Evolutionary conservation across 768 basidiomycete genomes (phyloP).

Genomic region (Boletales sp.): DNA sequence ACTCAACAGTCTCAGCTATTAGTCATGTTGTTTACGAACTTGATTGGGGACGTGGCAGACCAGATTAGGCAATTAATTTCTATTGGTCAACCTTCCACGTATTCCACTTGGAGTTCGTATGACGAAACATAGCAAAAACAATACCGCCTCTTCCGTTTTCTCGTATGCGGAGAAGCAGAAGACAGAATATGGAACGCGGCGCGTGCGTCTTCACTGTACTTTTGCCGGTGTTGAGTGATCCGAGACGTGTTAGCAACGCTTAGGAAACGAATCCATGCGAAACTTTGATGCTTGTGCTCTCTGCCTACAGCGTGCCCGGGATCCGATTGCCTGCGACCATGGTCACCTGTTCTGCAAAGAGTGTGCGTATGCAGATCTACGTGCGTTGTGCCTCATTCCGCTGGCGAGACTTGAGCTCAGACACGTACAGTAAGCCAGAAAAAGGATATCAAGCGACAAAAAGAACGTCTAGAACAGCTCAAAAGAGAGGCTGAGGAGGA

Average conservation of each 20-base stretch:
- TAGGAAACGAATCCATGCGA: conserved; percentile 89
- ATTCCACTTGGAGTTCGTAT: conserved; percentile 20
- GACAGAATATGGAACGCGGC: conserved; percentile 75
- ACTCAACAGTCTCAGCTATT: no score
- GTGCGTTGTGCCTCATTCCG: conserved; percentile 39
- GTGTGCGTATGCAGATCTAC: conserved; percentile 82
- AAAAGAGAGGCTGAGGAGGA: conserved; percentile 81
- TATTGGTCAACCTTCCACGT: not conserved
- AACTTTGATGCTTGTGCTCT: conserved; percentile 88
- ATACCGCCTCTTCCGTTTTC: conserved; percentile 85
- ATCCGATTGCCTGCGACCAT: conserved; percentile 77
- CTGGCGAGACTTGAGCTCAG: conserved; percentile 10
- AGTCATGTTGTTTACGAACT: no score
- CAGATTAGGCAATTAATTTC: not conserved
- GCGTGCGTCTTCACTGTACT: conserved; percentile 38
- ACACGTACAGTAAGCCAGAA: conserved; percentile 71
- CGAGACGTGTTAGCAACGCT: conserved; percentile 26
- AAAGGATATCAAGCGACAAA: conserved; percentile 90
- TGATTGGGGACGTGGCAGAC: no score
- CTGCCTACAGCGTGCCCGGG: conserved; percentile 79
- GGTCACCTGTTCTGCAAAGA: conserved; percentile 97
- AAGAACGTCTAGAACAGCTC: conserved; percentile 68
- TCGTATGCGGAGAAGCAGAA: conserved; percentile 88
- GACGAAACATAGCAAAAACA: conserved; percentile 91
- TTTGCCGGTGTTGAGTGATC: not conserved